Evolutionary conservation across 78 protist genomes (phyloP), one percentile per base, ranked within the genome.

Genomic region (Dictyostelium firmibasis): DNA sequence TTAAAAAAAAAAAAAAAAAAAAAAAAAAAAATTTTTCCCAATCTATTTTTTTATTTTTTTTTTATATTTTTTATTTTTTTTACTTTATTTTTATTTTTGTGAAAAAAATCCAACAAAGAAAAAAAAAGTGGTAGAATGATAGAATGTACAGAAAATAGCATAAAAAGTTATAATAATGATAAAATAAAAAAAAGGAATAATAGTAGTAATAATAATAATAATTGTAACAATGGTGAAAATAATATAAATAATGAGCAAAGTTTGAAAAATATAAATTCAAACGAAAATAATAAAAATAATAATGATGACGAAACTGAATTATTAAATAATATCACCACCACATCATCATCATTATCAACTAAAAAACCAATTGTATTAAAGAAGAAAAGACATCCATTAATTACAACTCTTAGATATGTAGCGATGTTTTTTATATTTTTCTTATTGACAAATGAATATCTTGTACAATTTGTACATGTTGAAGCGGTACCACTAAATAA

Each of bases 351-450:
- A 38, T n/a, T n/a, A n/a, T 38, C 43, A 38, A 38, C 4, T 0
- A 2, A 2, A 67, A 27, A 67, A 72, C 43, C 79, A 72, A 72
- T 72, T 33, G 7, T 72, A 72, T 72, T 72, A 33, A 72, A 72
- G 43, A 72, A 72, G 25, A 72, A 72, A 72, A 72, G 79, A 72
- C 79, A 72, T 18, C 79, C 79, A 72, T 33, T 72, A 33, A 72
- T 72, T 14, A 72, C 44, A 13, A 72, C 79, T 7, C 47, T 72
- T 8, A 27, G 79, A 72, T 72, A 72, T 72, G 79, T 72, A 3
- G 79, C 79, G 36, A 72, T 72, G 16, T 72, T 72, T 72, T 72
- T 72, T 33, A 72, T 72, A 72, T 27, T 72, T 14, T 72, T 72
- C 38, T 33, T 72, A 33, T 33, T 72, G 9, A 72, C 79, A 27